Percentiles rank a stretch among this genome's conserved stretches.
Evolutionary conservation across 2,329 filamentous ascomycete species (phyloP).

Genomic region (Hansfordia pulvinata): DNA sequence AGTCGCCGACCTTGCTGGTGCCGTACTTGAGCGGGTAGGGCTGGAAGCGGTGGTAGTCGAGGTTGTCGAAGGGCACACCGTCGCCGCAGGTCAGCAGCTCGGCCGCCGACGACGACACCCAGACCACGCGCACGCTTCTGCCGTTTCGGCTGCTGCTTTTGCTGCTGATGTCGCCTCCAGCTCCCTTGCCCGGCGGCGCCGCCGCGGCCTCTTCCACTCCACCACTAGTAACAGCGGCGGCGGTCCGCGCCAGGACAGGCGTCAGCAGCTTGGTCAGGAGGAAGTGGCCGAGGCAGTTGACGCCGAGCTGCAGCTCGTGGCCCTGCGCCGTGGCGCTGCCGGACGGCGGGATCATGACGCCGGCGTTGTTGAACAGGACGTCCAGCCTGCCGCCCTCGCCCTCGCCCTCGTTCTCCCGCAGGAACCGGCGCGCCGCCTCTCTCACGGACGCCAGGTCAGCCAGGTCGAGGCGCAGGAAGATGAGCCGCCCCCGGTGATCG

Average conservation of each 20-base stretch:
- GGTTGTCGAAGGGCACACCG: constrained; percentile 11
- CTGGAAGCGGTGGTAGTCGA: constrained; percentile 13
- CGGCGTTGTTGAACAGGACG: constrained; percentile 26
- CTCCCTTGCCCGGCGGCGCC: constrained; percentile 7
- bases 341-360: constrained; percentile 20
- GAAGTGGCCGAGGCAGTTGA: constrained; percentile 15
- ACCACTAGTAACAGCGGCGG: no score
- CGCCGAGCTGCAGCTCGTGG: constrained; percentile 17
- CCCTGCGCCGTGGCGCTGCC: constrained; percentile 20
- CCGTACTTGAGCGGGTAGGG: constrained; percentile 11
- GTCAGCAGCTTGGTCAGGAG: constrained; percentile 16
- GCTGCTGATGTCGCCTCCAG: no score
- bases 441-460: constrained; percentile 12
- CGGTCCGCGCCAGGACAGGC: constrained; percentile 6
- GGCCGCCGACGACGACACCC: constrained; percentile 15
- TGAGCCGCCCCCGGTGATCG: constrained; percentile 17
- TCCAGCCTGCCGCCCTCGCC: constrained; percentile 15
- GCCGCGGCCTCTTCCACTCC: constrained; percentile 11
- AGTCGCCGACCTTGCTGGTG: constrained; percentile 16
- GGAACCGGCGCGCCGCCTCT: constrained; percentile 9
- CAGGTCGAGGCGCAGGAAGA: constrained; percentile 23
- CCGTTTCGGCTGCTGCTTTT: no score
- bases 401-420: no score
- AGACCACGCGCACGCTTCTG: constrained; percentile 15
- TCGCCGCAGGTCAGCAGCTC: constrained; percentile 8